Evolutionary conservation across 2,329 filamentous ascomycete genomes (phyloP).

Genomic region (Trichoderma sp.): DNA sequence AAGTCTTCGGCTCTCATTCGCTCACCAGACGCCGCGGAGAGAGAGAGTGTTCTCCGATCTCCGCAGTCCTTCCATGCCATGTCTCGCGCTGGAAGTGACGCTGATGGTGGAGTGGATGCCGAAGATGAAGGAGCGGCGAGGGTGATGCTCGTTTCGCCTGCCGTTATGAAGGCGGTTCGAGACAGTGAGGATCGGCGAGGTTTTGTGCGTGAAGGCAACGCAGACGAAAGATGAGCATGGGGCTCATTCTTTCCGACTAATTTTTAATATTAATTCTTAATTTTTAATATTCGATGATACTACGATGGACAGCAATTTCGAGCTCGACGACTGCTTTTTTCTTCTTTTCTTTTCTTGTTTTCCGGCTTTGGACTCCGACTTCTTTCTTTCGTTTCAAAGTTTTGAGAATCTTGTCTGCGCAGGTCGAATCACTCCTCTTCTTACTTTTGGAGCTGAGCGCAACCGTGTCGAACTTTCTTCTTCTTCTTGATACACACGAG

Average conservation of each 20-base stretch:
- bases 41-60: slow-evolving; percentile 12
- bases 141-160: slow-evolving; percentile 11
- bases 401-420: slow-evolving; percentile 12
- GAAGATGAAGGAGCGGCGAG: not conserved
- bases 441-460: slow-evolving; percentile 3
- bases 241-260: not conserved
- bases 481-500: slow-evolving; percentile 1
- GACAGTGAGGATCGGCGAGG: slow-evolving; percentile 4
- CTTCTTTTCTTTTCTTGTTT: not conserved
- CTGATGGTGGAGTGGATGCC: not conserved
- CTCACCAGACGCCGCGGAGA: slow-evolving; percentile 19
- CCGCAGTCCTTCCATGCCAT: slow-evolving; percentile 8
- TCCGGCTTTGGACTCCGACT: not conserved
- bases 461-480: slow-evolving; percentile 2
- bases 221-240: slow-evolving; percentile 15
- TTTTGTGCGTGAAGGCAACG: slow-evolving; percentile 7
- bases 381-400: not conserved
- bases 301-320: slow-evolving; percentile 13
- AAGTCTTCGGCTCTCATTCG: slow-evolving; percentile 13
- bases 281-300: slow-evolving; percentile 8
- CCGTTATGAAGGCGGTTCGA: slow-evolving; percentile 19
- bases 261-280: slow-evolving; percentile 4
- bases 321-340: slow-evolving; percentile 15
- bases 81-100: not conserved
- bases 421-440: slow-evolving; percentile 11